Conservation (phyloP, 2,329 filamentous ascomycete species). For the Fusarium domesticum region DNA sequence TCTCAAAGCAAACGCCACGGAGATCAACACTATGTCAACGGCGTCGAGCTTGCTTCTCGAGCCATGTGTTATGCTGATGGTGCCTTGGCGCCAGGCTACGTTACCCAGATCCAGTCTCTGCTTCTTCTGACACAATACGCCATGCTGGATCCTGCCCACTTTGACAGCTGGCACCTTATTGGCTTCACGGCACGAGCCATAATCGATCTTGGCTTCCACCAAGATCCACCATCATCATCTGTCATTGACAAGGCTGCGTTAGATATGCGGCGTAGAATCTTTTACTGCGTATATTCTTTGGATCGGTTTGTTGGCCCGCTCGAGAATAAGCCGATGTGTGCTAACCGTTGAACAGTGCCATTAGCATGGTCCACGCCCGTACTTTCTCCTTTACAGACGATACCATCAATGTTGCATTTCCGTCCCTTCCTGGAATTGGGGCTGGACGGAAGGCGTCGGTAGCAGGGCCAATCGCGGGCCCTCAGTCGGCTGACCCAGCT, state of each 20-base stretch:
- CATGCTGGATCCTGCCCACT: slow-evolving; percentile 84
- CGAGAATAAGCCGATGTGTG: background rate
- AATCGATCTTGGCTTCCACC: slow-evolving; percentile 87
- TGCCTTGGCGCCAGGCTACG: slow-evolving; percentile 80
- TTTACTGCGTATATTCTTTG: slow-evolving; percentile 85
- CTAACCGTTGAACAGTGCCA: slow-evolving; percentile 55
- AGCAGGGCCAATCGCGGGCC: slow-evolving; percentile 43
- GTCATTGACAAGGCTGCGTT: slow-evolving; percentile 65
- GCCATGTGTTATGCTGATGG: slow-evolving; percentile 77
- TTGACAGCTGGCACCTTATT: slow-evolving; percentile 91
- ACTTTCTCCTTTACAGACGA: slow-evolving; percentile 94
- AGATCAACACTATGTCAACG: slow-evolving; percentile 58
- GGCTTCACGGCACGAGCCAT: slow-evolving; percentile 85
- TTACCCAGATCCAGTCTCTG: slow-evolving; percentile 82
- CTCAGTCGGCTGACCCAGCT: slow-evolving; percentile 63
- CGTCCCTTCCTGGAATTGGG: slow-evolving; percentile 44
- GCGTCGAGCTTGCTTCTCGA: slow-evolving; percentile 54
- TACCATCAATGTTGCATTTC: slow-evolving; percentile 76
- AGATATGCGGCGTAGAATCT: slow-evolving; percentile 77
- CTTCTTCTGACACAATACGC: slow-evolving; percentile 85
- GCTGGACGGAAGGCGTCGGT: slow-evolving; percentile 42
- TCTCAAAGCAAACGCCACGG: slow-evolving; percentile 69
- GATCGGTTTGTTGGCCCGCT: slow-evolving; percentile 64
- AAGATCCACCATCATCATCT: slow-evolving; percentile 75
- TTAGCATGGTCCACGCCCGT: slow-evolving; percentile 82